Conservation (phyloP, 2,329 filamentous ascomycete species). For the Cercospora beticola region DNA sequence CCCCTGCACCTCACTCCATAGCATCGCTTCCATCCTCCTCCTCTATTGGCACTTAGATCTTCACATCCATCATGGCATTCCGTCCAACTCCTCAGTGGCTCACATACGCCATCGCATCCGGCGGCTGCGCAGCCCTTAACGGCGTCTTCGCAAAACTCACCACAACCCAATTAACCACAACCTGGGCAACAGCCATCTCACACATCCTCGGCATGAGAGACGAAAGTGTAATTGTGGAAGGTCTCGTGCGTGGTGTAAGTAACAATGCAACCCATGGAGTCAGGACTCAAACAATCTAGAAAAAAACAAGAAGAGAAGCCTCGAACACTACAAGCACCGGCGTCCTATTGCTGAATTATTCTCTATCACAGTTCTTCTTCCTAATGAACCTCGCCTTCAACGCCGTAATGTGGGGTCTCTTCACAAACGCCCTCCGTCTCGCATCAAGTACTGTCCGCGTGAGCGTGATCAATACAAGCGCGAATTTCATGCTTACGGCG, state of each 20-base stretch:
- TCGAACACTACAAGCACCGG: too few species aligned
- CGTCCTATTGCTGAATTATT: too few species aligned
- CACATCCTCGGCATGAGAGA: constrained; percentile 48
- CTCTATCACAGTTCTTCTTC: constrained; percentile 63
- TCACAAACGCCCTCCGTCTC: constrained; percentile 72
- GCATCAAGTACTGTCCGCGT: constrained; percentile 76
- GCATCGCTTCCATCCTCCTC: neutral
- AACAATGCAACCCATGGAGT: neutral
- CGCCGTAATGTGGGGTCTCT: constrained; percentile 80
- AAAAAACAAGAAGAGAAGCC: neutral
- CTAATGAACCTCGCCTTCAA: constrained; percentile 73
- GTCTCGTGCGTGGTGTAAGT: constrained; percentile 53
- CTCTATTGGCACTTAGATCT: neutral
- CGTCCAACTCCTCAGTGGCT: constrained; percentile 49
- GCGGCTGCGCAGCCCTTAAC: constrained; percentile 76
- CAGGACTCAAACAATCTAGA: neutral
- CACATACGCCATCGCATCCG: constrained; percentile 68
- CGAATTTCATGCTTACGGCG: constrained; percentile 78
- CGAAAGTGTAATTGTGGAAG: constrained; percentile 51
- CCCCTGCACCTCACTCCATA: neutral
- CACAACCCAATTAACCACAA: constrained; percentile 59
- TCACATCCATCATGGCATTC: constrained; percentile 10
- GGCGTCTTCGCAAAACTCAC: constrained; percentile 82
- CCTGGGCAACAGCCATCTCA: constrained; percentile 52
- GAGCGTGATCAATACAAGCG: constrained; percentile 76